Evolutionary conservation across 129 eudicot species (phyloP).

Genomic region (Arctium minus): DNA sequence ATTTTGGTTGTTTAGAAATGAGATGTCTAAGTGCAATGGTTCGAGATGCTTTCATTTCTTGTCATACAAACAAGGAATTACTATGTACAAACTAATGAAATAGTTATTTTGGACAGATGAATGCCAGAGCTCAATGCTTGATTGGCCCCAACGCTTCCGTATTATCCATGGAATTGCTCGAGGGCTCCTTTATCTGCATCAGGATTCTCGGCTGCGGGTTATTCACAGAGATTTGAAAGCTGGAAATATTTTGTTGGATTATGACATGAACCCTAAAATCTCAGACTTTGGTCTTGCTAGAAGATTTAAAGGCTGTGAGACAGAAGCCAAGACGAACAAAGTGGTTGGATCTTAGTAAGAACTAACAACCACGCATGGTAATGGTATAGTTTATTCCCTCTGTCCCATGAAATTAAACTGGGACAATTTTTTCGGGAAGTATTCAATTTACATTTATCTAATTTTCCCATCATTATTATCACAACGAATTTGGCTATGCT

Average conservation of each 20-base stretch:
- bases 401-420: too few species aligned
- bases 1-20: too few species aligned
- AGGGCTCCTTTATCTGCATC: neutral
- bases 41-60: neutral
- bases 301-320: neutral
- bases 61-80: neutral
- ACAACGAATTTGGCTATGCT: too few species aligned
- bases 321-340: neutral
- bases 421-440: too few species aligned
- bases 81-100: neutral
- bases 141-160: neutral
- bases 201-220: neutral
- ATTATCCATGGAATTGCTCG: neutral
- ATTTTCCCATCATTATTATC: too few species aligned
- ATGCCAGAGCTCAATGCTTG: neutral
- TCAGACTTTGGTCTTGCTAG: neutral
- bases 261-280: neutral
- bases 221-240: neutral
- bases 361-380: too few species aligned
- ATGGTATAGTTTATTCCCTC: too few species aligned
- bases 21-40: neutral
- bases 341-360: neutral
- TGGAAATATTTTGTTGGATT: neutral
- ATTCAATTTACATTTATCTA: too few species aligned
- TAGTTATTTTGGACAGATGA: neutral